Evolutionary conservation across 176 grass and related monocot species (phyloP).

Genomic region (Ensete ventricosum): DNA sequence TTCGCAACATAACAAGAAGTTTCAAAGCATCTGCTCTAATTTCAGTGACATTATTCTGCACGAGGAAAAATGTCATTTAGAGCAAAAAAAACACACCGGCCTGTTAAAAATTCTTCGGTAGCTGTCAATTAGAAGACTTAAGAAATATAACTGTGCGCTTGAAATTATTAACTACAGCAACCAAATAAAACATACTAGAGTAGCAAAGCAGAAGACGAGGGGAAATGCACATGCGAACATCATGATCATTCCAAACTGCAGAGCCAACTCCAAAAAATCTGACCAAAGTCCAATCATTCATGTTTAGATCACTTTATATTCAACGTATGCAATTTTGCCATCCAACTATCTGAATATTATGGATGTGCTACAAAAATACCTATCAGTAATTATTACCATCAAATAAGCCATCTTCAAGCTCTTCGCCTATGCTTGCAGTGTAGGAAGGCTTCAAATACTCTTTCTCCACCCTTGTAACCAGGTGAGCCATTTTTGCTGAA

Average conservation of each 20-base stretch:
- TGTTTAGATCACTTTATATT: constrained; percentile 7
- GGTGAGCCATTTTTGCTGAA: constrained; percentile 45
- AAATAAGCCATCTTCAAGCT: constrained; percentile 97
- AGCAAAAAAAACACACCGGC: neutral
- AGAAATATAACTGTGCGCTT: neutral
- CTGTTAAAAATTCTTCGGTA: neutral
- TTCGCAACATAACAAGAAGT: constrained; percentile 75
- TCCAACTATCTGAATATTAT: constrained; percentile 12
- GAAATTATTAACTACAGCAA: neutral
- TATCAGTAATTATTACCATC: constrained; percentile 54
- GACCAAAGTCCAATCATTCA: constrained; percentile 19
- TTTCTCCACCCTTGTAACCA: constrained; percentile 92
- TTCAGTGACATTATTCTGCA: constrained; percentile 90
- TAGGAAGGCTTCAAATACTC: constrained; percentile 93
- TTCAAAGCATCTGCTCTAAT: constrained; percentile 92
- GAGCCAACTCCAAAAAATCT: constrained; percentile 89
- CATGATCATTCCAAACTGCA: constrained; percentile 99
- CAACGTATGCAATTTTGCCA: neutral
- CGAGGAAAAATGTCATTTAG: neutral
- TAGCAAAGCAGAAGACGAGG: constrained; percentile 83
- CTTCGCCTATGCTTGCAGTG: constrained; percentile 71
- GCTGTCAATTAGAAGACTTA: too few relatives aligned
- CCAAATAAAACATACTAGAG: neutral
- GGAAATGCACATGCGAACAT: constrained; percentile 99
- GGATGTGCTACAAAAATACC: constrained; percentile 18